Percentiles rank a stretch among this genome's conserved stretches.
phyloP scores from a whole-genome alignment of 2,329 filamentous ascomycete species.

The Sporothrix phasma region DNA sequence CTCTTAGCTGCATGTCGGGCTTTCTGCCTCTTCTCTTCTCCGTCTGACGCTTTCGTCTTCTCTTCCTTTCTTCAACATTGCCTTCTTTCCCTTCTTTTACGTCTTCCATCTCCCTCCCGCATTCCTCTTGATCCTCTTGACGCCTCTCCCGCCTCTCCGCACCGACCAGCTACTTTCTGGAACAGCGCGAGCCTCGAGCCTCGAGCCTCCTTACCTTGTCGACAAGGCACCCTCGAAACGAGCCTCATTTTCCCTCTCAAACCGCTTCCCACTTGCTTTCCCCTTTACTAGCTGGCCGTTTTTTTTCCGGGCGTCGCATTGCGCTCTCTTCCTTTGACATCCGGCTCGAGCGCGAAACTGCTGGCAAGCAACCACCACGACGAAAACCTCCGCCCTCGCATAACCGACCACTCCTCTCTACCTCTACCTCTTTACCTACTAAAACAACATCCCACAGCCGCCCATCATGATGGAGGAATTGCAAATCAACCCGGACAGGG shows the following conservation, averaged over 20 bases:
- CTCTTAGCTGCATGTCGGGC: not conserved
- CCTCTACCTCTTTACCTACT: not conserved
- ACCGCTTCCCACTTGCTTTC: not conserved
- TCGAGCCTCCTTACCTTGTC: not conserved
- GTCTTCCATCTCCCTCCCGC: not conserved
- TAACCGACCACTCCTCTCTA: not conserved
- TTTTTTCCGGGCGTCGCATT: not conserved
- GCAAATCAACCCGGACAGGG: constrained; percentile 43
- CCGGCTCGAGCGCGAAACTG: not conserved
- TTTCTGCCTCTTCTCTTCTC: not conserved
- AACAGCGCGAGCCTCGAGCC: not conserved
- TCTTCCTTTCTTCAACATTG: not conserved
- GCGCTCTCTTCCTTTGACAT: not conserved
- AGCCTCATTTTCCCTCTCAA: constrained; percentile 1
- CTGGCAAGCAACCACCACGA: not conserved
- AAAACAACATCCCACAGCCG: not conserved
- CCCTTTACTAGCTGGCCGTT: not conserved
- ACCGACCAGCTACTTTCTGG: not conserved
- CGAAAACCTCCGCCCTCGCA: not conserved
- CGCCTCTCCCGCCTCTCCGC: not conserved
- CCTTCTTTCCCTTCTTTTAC: not conserved
- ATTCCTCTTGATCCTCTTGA: not conserved
- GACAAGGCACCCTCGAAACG: constrained; percentile 3
- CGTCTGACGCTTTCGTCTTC: not conserved
- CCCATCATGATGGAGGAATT: constrained; percentile 35